These are phyloP conservation scores for Solanum tarijense DNA, from an alignment of 257 asterid genomes.

Conservation along the genomic window DNA sequence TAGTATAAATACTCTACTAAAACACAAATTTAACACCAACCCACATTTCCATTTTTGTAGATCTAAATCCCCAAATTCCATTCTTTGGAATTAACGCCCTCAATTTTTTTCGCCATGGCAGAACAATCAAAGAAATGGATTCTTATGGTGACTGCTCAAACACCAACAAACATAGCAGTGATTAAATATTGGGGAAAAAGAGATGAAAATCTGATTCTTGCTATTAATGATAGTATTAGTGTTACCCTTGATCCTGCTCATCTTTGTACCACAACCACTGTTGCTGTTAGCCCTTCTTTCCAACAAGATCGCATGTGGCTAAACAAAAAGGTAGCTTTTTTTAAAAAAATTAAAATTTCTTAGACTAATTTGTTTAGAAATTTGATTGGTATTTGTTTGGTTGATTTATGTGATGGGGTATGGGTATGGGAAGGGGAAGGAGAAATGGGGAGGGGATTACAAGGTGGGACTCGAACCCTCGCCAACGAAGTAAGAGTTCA, in stretches of 20 bases:
- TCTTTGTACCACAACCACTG: conserved; percentile 98
- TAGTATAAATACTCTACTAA: not conserved
- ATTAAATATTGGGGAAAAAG: conserved; percentile 98
- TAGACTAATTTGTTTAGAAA: not conserved
- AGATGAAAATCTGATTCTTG: conserved; percentile 66
- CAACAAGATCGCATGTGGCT: conserved; percentile 88
- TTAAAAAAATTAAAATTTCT: too few relatives aligned
- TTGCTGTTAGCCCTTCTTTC: conserved; percentile 82
- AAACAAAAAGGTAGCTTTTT: conserved; percentile 56
- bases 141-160: conserved; percentile 72
- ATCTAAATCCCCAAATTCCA: not conserved
- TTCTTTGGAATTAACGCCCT: not conserved
- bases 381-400: not conserved
- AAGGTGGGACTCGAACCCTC: not conserved
- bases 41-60: not conserved
- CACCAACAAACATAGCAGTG: conserved; percentile 95
- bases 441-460: not conserved
- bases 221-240: conserved; percentile 92
- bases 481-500: not conserved
- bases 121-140: conserved; percentile 52
- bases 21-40: not conserved
- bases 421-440: not conserved
- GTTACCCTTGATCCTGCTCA: conserved; percentile 93
- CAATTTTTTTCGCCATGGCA: not conserved
- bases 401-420: not conserved